phyloP scores from a whole-genome alignment of 495 filamentous ascomycete species.

The Neurospora sp. region DNA sequence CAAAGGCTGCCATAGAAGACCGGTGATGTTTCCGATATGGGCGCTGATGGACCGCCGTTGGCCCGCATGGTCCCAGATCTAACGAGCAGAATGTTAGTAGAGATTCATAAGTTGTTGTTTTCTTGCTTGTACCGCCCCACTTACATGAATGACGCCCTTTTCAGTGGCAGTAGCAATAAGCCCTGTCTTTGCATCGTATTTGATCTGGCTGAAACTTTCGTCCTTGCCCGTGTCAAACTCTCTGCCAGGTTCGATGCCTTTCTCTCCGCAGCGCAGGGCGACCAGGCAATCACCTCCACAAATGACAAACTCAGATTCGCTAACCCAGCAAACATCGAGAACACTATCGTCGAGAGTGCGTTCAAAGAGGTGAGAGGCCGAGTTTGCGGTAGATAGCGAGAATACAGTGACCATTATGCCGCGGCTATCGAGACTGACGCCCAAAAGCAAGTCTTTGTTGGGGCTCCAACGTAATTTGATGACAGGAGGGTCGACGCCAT shows the following conservation, averaged over 20 bases:
- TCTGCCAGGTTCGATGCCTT: slow-evolving; percentile 26
- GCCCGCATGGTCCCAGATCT: slow-evolving; percentile 43
- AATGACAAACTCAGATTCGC: slow-evolving; percentile 45
- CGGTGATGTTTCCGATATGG: slow-evolving; percentile 38
- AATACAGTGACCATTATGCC: slow-evolving; percentile 42
- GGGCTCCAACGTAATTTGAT: slow-evolving; percentile 54
- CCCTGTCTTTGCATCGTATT: slow-evolving; percentile 36
- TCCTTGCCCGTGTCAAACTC: slow-evolving; percentile 33
- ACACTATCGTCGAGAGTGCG: slow-evolving; percentile 36
- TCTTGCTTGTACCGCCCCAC: slow-evolving; percentile 2
- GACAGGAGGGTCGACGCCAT: slow-evolving; percentile 41
- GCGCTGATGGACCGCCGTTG: slow-evolving; percentile 36
- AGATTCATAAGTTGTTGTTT: not conserved
- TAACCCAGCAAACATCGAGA: slow-evolving; percentile 52
- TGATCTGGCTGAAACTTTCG: slow-evolving; percentile 34
- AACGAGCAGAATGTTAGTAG: not conserved
- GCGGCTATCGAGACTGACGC: slow-evolving; percentile 38
- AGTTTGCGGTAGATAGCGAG: slow-evolving; percentile 27
- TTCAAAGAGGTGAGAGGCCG: slow-evolving; percentile 30
- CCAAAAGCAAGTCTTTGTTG: slow-evolving; percentile 40
- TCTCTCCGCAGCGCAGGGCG: slow-evolving; percentile 26
- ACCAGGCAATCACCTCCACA: slow-evolving; percentile 46
- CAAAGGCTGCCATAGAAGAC: slow-evolving; percentile 43
- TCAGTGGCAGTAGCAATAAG: slow-evolving; percentile 40
- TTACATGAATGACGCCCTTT: slow-evolving; percentile 42